Conservation (phyloP, 2,329 filamentous ascomycete genomes). For the Epichloe uncinata region DNA sequence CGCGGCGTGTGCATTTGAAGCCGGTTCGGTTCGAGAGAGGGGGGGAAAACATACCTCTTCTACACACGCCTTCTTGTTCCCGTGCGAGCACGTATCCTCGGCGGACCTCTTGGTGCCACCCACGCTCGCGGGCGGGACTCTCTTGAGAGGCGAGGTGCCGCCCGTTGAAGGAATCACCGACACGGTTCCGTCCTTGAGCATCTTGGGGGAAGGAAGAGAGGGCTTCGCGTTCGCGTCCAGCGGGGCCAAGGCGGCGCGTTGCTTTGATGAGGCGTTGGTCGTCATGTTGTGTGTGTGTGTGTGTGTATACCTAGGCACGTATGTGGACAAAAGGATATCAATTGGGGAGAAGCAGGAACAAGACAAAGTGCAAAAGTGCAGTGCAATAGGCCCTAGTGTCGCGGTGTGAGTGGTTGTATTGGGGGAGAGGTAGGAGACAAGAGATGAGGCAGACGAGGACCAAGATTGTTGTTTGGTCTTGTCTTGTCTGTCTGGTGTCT, state of each 20-base stretch:
- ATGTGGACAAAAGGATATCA: not conserved
- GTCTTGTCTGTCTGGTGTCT: not conserved
- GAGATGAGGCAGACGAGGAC: not conserved
- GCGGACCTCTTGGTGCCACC: constrained; percentile 15
- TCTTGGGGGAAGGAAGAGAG: constrained; percentile 12
- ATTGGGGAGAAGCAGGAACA: not conserved
- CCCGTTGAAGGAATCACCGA: not conserved
- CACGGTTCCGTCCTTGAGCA: constrained; percentile 5
- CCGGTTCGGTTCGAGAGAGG: not conserved
- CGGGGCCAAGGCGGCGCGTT: constrained; percentile 36
- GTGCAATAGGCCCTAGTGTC: not conserved
- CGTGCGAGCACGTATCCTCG: constrained; percentile 11
- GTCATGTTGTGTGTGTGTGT: not conserved
- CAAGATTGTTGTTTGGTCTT: not conserved
- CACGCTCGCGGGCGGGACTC: not conserved
- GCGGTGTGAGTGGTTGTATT: not conserved
- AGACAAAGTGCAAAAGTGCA: not conserved
- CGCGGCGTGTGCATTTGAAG: not conserved
- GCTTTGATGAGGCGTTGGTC: constrained; percentile 24
- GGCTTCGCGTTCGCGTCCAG: constrained; percentile 31
- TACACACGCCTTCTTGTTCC: constrained; percentile 21
- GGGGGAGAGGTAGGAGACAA: not conserved
- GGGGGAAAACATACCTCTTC: constrained; percentile 15
- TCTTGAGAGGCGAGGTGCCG: constrained; percentile 8
- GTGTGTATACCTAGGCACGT: not conserved